Percentiles rank a stretch among this genome's conserved stretches.
phyloP scores from a whole-genome alignment of 2,329 filamentous ascomycete species.

The Xylariaceae sp. region DNA sequence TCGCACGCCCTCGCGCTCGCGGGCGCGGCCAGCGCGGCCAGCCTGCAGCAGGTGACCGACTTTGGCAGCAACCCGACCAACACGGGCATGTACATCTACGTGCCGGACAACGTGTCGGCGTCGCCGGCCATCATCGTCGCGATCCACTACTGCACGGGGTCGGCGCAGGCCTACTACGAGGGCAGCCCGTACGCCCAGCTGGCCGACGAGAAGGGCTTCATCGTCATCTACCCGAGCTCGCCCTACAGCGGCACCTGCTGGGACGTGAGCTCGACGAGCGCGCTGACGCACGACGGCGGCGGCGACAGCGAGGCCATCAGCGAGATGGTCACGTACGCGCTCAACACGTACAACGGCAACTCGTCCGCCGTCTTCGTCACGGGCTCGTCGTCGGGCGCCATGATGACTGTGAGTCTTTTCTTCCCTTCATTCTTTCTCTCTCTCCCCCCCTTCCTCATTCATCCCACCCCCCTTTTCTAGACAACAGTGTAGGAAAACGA shows the following conservation, averaged over 20 bases:
- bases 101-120: conserved; percentile 26
- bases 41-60: conserved; percentile 19
- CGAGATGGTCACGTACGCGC: conserved; percentile 50
- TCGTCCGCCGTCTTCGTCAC: conserved; percentile 44
- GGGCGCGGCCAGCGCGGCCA: too few species aligned
- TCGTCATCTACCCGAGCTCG: conserved; percentile 48
- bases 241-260: conserved; percentile 43
- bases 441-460: neutral
- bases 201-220: conserved; percentile 32
- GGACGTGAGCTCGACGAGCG: conserved; percentile 38
- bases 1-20: too few species aligned
- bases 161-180: conserved; percentile 39
- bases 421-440: neutral
- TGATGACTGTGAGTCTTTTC: conserved; percentile 34
- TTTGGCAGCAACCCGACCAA: conserved; percentile 30
- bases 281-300: conserved; percentile 48
- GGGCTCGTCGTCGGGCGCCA: conserved; percentile 40
- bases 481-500: too few species aligned
- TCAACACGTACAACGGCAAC: conserved; percentile 45
- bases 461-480: too few species aligned
- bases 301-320: conserved; percentile 49
- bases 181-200: conserved; percentile 39
- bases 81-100: conserved; percentile 38
- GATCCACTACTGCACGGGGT: conserved; percentile 47
- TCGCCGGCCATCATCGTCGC: conserved; percentile 43